Conservation (phyloP, 192 early-diverging fungal genomes). For the Umbelopsis sp. region DNA sequence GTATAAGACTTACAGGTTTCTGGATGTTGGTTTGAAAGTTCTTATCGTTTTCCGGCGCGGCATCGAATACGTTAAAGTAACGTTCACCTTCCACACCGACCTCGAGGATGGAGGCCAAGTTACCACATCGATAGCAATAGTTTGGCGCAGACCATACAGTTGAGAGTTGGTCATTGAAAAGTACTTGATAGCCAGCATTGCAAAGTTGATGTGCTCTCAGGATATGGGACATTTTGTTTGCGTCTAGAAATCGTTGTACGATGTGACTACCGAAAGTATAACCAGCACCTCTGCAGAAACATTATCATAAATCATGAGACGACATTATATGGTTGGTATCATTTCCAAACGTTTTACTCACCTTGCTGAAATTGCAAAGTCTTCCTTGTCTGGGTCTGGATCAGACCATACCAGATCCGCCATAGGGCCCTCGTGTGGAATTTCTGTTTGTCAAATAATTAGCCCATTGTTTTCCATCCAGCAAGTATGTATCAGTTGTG, state of each 20-base stretch:
- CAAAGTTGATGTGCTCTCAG: conserved; percentile 87
- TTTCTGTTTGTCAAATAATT: conserved; percentile 54
- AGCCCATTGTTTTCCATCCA: too few relatives aligned
- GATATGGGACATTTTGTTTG: conserved; percentile 80
- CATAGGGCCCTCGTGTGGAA: conserved; percentile 95
- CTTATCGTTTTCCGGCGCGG: conserved; percentile 78
- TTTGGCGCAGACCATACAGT: conserved; percentile 89
- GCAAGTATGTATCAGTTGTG: background rate
- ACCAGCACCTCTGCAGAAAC: conserved; percentile 79
- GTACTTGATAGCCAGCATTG: conserved; percentile 82
- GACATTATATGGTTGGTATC: background rate
- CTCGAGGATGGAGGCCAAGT: conserved; percentile 82
- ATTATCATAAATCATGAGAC: background rate
- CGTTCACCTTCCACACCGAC: conserved; percentile 73
- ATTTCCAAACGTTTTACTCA: conserved; percentile 14
- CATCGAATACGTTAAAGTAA: conserved; percentile 89
- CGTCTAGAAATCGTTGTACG: conserved; percentile 75
- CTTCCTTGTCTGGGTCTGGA: conserved; percentile 73
- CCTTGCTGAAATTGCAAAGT: conserved; percentile 81
- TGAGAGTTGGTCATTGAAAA: conserved; percentile 82
- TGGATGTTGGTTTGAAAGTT: conserved; percentile 17
- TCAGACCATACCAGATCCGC: conserved; percentile 94
- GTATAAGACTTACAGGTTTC: background rate
- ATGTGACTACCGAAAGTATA: conserved; percentile 85
- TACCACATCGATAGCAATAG: conserved; percentile 89